phyloP scores from a whole-genome alignment of 129 eudicot genomes.

The Centrapalus pauciflorus region DNA sequence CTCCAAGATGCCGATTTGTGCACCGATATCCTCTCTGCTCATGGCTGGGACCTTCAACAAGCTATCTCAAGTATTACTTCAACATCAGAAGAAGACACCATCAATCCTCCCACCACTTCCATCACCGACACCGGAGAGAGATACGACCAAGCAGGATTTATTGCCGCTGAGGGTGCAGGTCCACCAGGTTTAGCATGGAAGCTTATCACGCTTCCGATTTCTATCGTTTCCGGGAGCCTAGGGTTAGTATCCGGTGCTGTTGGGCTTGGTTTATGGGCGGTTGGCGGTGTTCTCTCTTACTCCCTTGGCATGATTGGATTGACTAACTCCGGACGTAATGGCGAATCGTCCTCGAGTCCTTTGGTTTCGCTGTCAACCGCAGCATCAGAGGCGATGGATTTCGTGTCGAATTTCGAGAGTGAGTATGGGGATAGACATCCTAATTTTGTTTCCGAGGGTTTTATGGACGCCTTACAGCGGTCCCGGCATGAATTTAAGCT shows the following conservation, averaged over 20 bases:
- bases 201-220: slow-evolving; percentile 66
- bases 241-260: slow-evolving; percentile 81
- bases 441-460: slow-evolving; percentile 73
- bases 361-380: slow-evolving; percentile 55
- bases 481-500: slow-evolving; percentile 76
- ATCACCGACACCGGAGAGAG: slow-evolving; percentile 9
- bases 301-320: slow-evolving; percentile 62
- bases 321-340: slow-evolving; percentile 22
- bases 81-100: slow-evolving; percentile 14
- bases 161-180: slow-evolving; percentile 23
- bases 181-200: slow-evolving; percentile 81
- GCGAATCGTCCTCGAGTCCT: slow-evolving; percentile 32
- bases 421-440: slow-evolving; percentile 60
- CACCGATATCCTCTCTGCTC: slow-evolving; percentile 86
- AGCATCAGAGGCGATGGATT: slow-evolving; percentile 64
- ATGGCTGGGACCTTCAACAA: slow-evolving; percentile 81
- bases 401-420: slow-evolving; percentile 64
- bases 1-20: slow-evolving; percentile 80
- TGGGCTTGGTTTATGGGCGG: slow-evolving; percentile 85
- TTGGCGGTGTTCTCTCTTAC: slow-evolving; percentile 76
- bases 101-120: slow-evolving; percentile 18
- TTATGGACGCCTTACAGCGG: slow-evolving; percentile 88
- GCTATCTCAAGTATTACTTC: slow-evolving; percentile 71
- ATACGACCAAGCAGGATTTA: slow-evolving; percentile 22
- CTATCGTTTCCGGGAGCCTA: slow-evolving; percentile 77